Conservation (phyloP, 2,329 filamentous ascomycete genomes). For the Paraphaeosphaeria sporulosa region DNA sequence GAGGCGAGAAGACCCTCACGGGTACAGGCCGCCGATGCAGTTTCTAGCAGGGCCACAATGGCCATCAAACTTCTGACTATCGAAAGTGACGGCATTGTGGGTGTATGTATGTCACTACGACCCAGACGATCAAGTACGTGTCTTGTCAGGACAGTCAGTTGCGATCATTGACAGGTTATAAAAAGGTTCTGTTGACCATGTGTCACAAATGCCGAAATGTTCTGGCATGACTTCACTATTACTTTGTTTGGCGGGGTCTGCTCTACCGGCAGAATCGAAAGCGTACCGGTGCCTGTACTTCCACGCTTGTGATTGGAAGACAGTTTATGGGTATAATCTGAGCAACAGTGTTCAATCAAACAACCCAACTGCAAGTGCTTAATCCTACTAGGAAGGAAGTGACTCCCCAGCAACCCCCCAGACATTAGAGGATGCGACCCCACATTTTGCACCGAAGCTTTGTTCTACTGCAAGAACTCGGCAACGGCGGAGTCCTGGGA, state of each 20-base stretch:
- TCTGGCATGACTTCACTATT: constrained; percentile 1
- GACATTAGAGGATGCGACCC: neutral
- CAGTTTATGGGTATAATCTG: constrained; percentile 22
- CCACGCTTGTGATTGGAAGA: constrained; percentile 30
- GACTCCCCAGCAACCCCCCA: neutral
- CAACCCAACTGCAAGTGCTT: neutral
- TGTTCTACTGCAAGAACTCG: neutral
- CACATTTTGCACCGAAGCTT: neutral
- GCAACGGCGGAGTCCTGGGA: neutral
- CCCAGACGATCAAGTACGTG: neutral
- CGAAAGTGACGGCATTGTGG: constrained; percentile 3
- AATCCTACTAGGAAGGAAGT: neutral
- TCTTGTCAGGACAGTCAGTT: neutral
- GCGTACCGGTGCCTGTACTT: constrained; percentile 18
- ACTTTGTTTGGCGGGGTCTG: constrained; percentile 15
- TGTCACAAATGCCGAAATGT: neutral
- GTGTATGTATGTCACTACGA: neutral
- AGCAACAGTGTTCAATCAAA: constrained; percentile 5
- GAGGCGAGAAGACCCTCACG: constrained; percentile 35
- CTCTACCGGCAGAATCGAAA: constrained; percentile 22
- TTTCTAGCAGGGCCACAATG: neutral
- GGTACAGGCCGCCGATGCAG: constrained; percentile 28
- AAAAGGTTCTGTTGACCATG: neutral
- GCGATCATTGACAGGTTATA: neutral
- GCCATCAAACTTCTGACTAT: constrained; percentile 6